These are phyloP conservation scores for Kwoniella sp. DNA, from an alignment of 768 basidiomycete species.

Conservation along the genomic window DNA sequence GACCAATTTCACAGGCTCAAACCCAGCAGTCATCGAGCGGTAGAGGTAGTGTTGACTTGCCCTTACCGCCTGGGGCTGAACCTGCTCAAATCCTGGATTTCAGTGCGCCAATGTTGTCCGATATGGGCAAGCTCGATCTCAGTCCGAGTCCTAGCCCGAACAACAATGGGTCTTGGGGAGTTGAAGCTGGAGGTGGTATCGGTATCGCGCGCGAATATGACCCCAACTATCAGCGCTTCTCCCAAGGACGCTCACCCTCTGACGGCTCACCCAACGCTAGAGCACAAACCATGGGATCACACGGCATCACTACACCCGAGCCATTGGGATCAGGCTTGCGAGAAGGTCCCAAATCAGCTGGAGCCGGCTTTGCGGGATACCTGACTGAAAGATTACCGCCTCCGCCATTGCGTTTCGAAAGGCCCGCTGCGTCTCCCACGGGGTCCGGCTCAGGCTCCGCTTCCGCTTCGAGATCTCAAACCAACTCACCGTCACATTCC, in stretches of 20 bases:
- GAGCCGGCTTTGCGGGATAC: neutral
- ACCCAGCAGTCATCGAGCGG: constrained; percentile 8
- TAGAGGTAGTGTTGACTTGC: constrained; percentile 15
- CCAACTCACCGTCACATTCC: neutral
- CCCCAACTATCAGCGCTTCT: neutral
- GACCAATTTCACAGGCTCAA: constrained; percentile 1
- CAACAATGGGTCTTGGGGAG: no score
- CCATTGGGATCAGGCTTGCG: neutral
- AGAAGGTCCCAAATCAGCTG: constrained; percentile 4
- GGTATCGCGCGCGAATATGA: neutral
- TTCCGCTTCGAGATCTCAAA: neutral
- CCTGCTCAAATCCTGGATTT: constrained; percentile 32
- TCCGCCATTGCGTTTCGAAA: constrained; percentile 18
- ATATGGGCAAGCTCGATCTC: constrained; percentile 17
- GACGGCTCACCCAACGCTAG: neutral
- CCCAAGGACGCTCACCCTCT: neutral
- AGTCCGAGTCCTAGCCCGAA: neutral
- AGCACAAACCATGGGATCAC: neutral
- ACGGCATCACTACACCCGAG: neutral
- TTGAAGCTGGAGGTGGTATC: no score
- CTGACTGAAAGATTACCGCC: constrained; percentile 12
- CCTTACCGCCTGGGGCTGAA: constrained; percentile 42
- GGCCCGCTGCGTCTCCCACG: constrained; percentile 3
- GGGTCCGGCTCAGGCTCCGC: neutral
- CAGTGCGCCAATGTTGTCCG: constrained; percentile 19